Evolutionary conservation across 495 filamentous ascomycete species (phyloP), one percentile per base, ranked within the genome.

Genomic region (Trichoderma orchidacearum): DNA sequence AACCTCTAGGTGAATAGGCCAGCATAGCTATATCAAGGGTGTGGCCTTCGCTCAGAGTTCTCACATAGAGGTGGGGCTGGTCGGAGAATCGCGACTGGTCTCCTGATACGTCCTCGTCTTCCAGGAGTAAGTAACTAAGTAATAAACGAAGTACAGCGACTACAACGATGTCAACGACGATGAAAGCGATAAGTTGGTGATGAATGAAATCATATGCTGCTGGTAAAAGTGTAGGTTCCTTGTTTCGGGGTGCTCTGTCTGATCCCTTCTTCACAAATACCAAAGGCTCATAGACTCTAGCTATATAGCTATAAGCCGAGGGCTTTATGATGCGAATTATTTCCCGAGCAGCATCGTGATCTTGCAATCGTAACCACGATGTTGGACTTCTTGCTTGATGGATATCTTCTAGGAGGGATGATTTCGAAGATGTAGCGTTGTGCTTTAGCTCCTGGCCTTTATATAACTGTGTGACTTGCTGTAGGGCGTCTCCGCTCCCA

Each of bases 281-380:
- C 7, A 85, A 64, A 1, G 85, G 85, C 27, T 86, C 75, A 57
- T 83, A 84, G 2, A 86, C 82, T 32, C 76, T 75, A 11, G 84
- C 84, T 18, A 87, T 73, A 60, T 86, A 82, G 67, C 80, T 81
- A 62, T 82, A 70, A 1, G 80, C 79, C 55, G 76, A 68, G 2
- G 85, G 85, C 56, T 84, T 88, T 59, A 87, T 74, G 8, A 85
- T 72, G 25, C 75, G 72, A 63, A 89, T 85, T 13, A 88, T 72
- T 60, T 89, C 85, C 53, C 76, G 77, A 7, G 83, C 84, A 0
- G 85, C 88, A 58, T 86, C 78, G 60, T 86, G 81, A 57, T 88
- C 85, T 68, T 89, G 85, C 58, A 87, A 73, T 17, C 76, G 72
- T 31, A 89, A 70, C 85, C 85, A 89, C 25, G 84, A 79, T 8